phyloP scores from a whole-genome alignment of 2,329 filamentous ascomycete genomes.

The Epichloe sp. region DNA sequence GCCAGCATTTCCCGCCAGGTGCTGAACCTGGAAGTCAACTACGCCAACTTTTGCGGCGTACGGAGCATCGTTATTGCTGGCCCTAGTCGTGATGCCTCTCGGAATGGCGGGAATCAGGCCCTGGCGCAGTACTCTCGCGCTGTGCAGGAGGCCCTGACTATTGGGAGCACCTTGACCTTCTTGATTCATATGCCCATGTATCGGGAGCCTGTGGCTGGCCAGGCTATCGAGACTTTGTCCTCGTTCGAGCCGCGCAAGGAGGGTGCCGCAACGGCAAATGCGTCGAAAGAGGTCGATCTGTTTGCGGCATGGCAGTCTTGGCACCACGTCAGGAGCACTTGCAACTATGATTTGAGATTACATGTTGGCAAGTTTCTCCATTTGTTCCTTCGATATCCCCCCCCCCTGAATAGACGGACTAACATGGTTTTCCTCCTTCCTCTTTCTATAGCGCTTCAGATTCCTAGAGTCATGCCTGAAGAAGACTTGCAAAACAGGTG shows the following conservation, averaged over 20 bases:
- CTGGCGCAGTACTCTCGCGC: slow-evolving; percentile 70
- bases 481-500: slow-evolving; percentile 50
- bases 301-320: slow-evolving; percentile 88
- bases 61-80: slow-evolving; percentile 72
- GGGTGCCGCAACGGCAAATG: slow-evolving; percentile 12
- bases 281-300: slow-evolving; percentile 44
- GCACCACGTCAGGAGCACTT: slow-evolving; percentile 75
- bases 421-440: not conserved
- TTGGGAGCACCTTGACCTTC: slow-evolving; percentile 65
- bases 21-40: slow-evolving; percentile 79
- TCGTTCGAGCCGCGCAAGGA: slow-evolving; percentile 21
- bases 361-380: slow-evolving; percentile 58
- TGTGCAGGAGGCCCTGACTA: slow-evolving; percentile 63
- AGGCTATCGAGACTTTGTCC: slow-evolving; percentile 39
- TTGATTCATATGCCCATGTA: slow-evolving; percentile 77
- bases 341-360: slow-evolving; percentile 71
- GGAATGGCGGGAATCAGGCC: slow-evolving; percentile 34
- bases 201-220: slow-evolving; percentile 50
- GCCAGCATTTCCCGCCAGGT: slow-evolving; percentile 81
- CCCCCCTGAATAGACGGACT: not conserved
- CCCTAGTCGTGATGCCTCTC: slow-evolving; percentile 51
- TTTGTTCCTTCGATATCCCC: not conserved
- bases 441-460: slow-evolving; percentile 32
- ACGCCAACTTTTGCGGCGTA: slow-evolving; percentile 89
- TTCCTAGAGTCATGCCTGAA: slow-evolving; percentile 46